phyloP scores from a whole-genome alignment of 2,329 filamentous ascomycete genomes.

The Chalaropsis ovoidea region DNA sequence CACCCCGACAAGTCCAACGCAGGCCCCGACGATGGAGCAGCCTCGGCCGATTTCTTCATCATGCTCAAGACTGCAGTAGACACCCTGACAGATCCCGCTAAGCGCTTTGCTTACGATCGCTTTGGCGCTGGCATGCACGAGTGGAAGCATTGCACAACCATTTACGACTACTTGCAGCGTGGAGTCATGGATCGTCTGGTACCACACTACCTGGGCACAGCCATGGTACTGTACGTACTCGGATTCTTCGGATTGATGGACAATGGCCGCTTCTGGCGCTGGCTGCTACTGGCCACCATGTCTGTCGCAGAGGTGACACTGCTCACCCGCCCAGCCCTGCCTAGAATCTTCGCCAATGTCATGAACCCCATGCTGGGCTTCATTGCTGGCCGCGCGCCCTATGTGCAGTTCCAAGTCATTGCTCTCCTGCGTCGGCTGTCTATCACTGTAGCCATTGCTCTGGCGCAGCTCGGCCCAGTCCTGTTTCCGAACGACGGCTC shows the following conservation, averaged over 20 bases:
- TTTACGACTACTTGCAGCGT: constrained; percentile 60
- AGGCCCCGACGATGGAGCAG: constrained; percentile 29
- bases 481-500: constrained; percentile 34
- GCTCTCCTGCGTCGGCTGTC: constrained; percentile 63
- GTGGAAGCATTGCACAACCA: constrained; percentile 57
- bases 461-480: constrained; percentile 68
- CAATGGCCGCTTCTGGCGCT: constrained; percentile 56
- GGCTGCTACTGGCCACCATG: constrained; percentile 46
- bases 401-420: constrained; percentile 78
- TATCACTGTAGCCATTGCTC: constrained; percentile 71
- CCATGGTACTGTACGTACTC: constrained; percentile 49
- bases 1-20: constrained; percentile 71
- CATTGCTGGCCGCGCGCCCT: constrained; percentile 44
- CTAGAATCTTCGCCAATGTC: constrained; percentile 36
- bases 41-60: constrained; percentile 52
- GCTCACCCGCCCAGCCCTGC: constrained; percentile 46
- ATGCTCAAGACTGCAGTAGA: constrained; percentile 76
- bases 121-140: constrained; percentile 63
- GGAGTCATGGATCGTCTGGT: constrained; percentile 51
- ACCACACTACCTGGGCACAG: constrained; percentile 52
- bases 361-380: constrained; percentile 39
- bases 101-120: constrained; percentile 79
- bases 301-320: constrained; percentile 48
- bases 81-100: constrained; percentile 63
- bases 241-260: constrained; percentile 57